Base-by-base conservation (phyloP, 768 basidiomycete genomes). In the Leucogyrophana mollusca region DNA sequence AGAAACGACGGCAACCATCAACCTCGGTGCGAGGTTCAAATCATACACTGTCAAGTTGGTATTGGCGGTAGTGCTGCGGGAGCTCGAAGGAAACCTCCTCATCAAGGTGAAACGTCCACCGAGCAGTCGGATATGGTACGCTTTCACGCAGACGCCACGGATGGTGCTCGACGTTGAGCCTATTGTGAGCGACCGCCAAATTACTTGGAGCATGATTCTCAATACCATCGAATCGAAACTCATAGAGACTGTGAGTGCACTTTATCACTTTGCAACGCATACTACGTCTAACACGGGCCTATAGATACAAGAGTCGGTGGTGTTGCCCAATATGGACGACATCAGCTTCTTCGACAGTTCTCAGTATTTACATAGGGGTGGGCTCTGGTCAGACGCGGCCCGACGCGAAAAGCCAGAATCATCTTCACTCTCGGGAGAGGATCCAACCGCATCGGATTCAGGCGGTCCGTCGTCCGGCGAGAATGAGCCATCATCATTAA, bases 261-360 rank as follows among this genome's bases (percentile, higher is more conserved):
- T 5, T 21, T 25, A 9, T 24, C 36, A 20, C 13, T n/a, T n/a
- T 34, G 27, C 27, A 32, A 23, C 50, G n/a, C 38, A 49, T 35
- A 6, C 36, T 17, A 18, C 37, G 21, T 41, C 42, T 43, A n/a
- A 22, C 14, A 34, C 13, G n/a, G 22, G 7, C 16, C 5, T n/a
- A 14, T 57, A 98, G 94, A 90, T 98, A 47, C 78, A 82, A 56
- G 95, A 99, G 55, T 94, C 94, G 0, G 80, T 98, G 16, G 96
- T 99, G 16, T 70, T 94, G 62, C 96, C 96, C 4, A 91, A 96
- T 67, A 96, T 97, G 93, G 96, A 99, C 64, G 96, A 99, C 58
- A 88, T 98, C 49, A 77, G 94, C 10, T 97, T 94, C 76, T 98
- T 95, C 62, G 88, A 96, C 63, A 94, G 87, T 27, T 58, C 58